Conservation (phyloP, 176 grass and related monocot genomes). For the Raddia guianensis region DNA sequence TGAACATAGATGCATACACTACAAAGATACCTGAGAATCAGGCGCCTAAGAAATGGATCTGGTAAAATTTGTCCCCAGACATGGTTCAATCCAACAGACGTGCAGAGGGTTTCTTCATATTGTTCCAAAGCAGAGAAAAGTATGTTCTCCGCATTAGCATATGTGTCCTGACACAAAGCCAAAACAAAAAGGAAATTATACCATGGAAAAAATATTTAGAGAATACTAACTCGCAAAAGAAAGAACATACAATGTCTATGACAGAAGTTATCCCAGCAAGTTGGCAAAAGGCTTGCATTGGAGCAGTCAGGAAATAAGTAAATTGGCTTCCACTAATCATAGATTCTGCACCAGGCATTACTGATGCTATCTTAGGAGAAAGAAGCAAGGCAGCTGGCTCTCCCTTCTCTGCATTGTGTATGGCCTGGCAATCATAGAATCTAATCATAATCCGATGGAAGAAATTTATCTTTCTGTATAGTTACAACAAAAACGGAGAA, state of each 20-base stretch:
- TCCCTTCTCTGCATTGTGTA: conserved; percentile 85
- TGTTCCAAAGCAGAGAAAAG: conserved; percentile 83
- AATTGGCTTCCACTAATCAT: conserved; percentile 72
- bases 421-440: conserved; percentile 56
- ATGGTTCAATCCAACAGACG: conserved; percentile 62
- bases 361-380: conserved; percentile 65
- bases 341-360: conserved; percentile 60
- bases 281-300: conserved; percentile 93
- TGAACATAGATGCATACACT: background rate
- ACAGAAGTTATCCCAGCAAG: conserved; percentile 79
- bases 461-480: background rate
- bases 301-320: conserved; percentile 95
- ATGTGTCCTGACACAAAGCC: conserved; percentile 63
- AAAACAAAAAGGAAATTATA: conserved; percentile 1
- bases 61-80: conserved; percentile 92
- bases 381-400: conserved; percentile 85
- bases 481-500: conserved; percentile 11
- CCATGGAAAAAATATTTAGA: conserved; percentile 7
- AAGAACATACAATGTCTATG: conserved; percentile 61
- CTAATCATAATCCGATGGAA: conserved; percentile 33
- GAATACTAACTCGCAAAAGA: conserved; percentile 26
- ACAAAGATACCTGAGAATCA: conserved; percentile 75
- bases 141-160: conserved; percentile 63
- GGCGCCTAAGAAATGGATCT: conserved; percentile 83
- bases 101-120: conserved; percentile 81